phyloP scores from a whole-genome alignment of 805 yeast species.

The Komagataella populi region DNA sequence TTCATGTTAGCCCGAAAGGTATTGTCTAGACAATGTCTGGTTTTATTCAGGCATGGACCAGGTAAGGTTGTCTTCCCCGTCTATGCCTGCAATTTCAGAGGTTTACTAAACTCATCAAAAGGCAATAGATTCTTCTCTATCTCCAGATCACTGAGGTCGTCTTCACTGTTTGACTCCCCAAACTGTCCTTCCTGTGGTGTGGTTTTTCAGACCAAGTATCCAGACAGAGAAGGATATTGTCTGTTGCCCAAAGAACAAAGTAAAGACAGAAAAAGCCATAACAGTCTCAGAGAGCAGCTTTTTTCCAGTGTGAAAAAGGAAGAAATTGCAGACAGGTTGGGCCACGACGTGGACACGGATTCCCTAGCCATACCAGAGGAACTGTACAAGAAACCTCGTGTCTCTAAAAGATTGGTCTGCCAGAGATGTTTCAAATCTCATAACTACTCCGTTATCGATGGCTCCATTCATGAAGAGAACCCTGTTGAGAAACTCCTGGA shows the following conservation, averaged over 20 bases:
- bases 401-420: slow-evolving; percentile 23
- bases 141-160: neutral
- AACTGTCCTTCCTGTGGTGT: slow-evolving; percentile 49
- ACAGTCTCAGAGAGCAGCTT: slow-evolving; percentile 25
- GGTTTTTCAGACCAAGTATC: slow-evolving; percentile 26
- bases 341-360: neutral
- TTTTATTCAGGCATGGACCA: neutral
- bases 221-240: slow-evolving; percentile 29
- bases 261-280: neutral
- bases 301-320: slow-evolving; percentile 2
- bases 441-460: slow-evolving; percentile 25
- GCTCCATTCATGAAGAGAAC: slow-evolving; percentile 18
- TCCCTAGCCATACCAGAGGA: neutral
- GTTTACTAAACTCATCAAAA: neutral
- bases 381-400: slow-evolving; percentile 1
- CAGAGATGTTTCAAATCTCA: slow-evolving; percentile 41
- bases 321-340: slow-evolving; percentile 2
- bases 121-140: neutral
- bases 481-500: slow-evolving; percentile 17
- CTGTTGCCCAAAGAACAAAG: neutral
- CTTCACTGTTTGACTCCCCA: neutral
- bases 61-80: neutral
- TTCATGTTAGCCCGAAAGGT: neutral
- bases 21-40: neutral
- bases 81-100: neutral